Evolutionary conservation across 495 filamentous ascomycete species (phyloP).

Genomic region (Xanthoparmelia taractica): DNA sequence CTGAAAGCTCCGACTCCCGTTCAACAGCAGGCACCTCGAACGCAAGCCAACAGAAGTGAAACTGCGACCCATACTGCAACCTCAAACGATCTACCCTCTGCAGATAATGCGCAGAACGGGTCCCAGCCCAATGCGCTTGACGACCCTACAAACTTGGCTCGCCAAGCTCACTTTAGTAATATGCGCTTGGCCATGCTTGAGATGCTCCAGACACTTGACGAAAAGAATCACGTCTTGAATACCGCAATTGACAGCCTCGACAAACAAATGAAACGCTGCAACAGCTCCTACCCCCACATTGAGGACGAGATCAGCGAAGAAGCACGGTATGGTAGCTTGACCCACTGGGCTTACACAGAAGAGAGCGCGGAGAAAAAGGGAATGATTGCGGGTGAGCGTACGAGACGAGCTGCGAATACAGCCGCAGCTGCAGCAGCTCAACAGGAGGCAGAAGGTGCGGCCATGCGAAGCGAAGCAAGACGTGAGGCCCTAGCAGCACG

Average conservation of each 20-base stretch:
- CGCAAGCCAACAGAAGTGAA: neutral
- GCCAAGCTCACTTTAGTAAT: slow-evolving; percentile 58
- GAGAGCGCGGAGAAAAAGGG: slow-evolving; percentile 53
- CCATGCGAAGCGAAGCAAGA: slow-evolving; percentile 68
- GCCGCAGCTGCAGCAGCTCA: slow-evolving; percentile 60
- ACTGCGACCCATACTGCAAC: neutral
- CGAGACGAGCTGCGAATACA: slow-evolving; percentile 60
- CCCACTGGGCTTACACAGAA: slow-evolving; percentile 96
- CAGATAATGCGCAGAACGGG: neutral
- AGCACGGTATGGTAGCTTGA: slow-evolving; percentile 80
- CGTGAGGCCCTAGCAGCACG: slow-evolving; percentile 72
- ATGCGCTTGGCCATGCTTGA: slow-evolving; percentile 57
- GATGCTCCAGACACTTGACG: slow-evolving; percentile 78
- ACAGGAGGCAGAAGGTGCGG: slow-evolving; percentile 66
- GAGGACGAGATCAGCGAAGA: slow-evolving; percentile 88
- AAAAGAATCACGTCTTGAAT: slow-evolving; percentile 92
- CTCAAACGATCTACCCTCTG: neutral
- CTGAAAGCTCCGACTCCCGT: slow-evolving; percentile 44
- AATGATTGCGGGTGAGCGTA: slow-evolving; percentile 53
- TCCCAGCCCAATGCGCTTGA: slow-evolving; percentile 23
- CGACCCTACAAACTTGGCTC: slow-evolving; percentile 43
- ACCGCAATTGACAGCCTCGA: slow-evolving; percentile 83
- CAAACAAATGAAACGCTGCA: slow-evolving; percentile 75
- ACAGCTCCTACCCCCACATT: slow-evolving; percentile 74
- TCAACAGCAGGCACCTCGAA: neutral